Evolutionary conservation across 1,284 basidiomycete genomes (phyloP), one percentile per base, ranked within the genome.

Genomic region (Apiotrichum gracile): DNA sequence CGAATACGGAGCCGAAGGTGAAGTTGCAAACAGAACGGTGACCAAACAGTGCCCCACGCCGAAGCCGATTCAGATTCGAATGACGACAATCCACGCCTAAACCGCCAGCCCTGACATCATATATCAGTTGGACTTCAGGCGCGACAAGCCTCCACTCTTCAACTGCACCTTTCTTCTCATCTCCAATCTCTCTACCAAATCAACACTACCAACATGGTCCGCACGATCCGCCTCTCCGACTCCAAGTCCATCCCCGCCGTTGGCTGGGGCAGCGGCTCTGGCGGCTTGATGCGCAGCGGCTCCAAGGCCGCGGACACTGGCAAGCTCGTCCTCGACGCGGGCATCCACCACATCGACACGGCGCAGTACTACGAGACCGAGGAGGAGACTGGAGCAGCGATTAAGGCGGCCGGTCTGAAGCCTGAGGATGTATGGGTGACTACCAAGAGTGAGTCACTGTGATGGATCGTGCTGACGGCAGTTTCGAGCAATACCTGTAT

Each of bases 391-490:
- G 75, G 72, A 2, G 66, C 61, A 12, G 75, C 75, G 0, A 65
- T 80, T 55, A 67, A 70, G 51, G 69, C 75, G 31, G 66, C 68
- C 9, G 76, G 76, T 0, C 59, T 78, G 37, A 66, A 70, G 52
- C 68, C 77, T 34, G 68, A 75, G 45, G 72, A 79, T 17, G 65
- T 80, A 37, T 80, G 76, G 67, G 67, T 80, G 50, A 80, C 78
- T 27, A 84, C 81, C 38, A 84, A 85, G 62, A 43, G 68, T 67
- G 45, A 39, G 68, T 31, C 22, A n/a, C 16, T 29, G 25, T 44
- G 25, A 1, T 19, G 19, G 19, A 10, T 5, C 13, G 16, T 24
- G 43, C 40, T 54, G 42, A 49, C 37, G 16, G 8, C 33, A 54
- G 46, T 55, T 21, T 50, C 53, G 13, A n/a, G 25, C 43, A 55